Conservation (phyloP, 225 moss, liverwort and hornwort genomes). For the Rhytidiadelphus loreus region DNA sequence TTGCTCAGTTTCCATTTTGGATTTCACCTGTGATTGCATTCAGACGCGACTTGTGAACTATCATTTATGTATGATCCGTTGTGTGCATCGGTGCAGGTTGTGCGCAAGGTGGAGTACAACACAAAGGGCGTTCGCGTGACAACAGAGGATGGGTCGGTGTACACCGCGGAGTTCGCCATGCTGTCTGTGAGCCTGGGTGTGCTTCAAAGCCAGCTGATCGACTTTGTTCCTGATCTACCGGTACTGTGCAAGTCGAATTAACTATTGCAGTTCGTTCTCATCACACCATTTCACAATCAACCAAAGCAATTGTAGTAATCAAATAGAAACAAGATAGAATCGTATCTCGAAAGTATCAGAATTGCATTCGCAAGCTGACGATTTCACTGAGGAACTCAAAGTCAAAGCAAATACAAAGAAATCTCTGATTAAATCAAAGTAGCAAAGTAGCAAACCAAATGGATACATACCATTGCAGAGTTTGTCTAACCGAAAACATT, state of each 20-base stretch:
- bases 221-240: slow-evolving; percentile 48
- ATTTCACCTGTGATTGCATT: neutral
- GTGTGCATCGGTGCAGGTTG: neutral
- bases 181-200: slow-evolving; percentile 65
- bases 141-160: slow-evolving; percentile 48
- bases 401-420: neutral
- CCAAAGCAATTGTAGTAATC: neutral
- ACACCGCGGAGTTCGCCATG: slow-evolving; percentile 42
- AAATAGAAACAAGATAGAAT: neutral
- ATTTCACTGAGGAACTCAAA: neutral
- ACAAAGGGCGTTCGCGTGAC: slow-evolving; percentile 29
- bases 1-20: neutral
- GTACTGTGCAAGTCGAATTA: neutral
- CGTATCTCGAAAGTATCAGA: neutral
- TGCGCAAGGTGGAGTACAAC: slow-evolving; percentile 22
- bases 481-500: neutral
- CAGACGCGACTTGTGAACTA: neutral
- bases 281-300: neutral
- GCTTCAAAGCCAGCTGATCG: slow-evolving; percentile 55
- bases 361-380: neutral
- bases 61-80: neutral
- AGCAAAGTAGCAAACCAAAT: neutral
- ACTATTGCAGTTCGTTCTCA: neutral
- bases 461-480: neutral
- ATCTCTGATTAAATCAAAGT: neutral